Base-by-base conservation (phyloP, 306 rosid genomes). In the Purshia tridentata region DNA sequence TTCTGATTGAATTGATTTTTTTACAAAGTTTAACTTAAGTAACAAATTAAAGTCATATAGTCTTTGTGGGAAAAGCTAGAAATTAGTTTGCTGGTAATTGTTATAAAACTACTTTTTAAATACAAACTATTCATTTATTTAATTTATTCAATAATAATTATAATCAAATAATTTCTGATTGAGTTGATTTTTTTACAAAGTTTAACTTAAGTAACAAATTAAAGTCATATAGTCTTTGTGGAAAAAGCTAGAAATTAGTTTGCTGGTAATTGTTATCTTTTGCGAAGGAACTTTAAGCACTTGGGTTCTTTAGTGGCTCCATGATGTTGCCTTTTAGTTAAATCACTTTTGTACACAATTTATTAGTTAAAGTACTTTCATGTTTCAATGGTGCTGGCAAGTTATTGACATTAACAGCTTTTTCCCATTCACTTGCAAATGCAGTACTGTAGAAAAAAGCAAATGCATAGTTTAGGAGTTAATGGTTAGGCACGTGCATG, bases 401-500 rank as follows among this genome's bases (percentile, higher is more conserved):
- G 45, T 49, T 60, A 60, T 54, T 15, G 15, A 54, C 58, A 44
- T 63, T 75, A 63, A 41, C 47, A 81, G 76, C 78, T 48, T 60
- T 72, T 77, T n/a, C 48, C 63, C 76, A 20, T 37, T 50, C 29
- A 3, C 41, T 61, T 39, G 29, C 46, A 57, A 69, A 40, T 22
- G 8, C 29, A 10, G 15, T 5, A n/a, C 39, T 0, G 5, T 8
- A 57, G 3, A n/a, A 53, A 18, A 11, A 53, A 18, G 6, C 49
- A 19, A 59, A 61, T n/a, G 20, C 16, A 57, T 42, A 19, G 42
- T 53, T 56, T 18, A 37, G 70, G 70, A 37, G 35, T 29, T 29
- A 50, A 50, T 18, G 69, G n/a, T 15, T 50, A 67, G 69, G 59
- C 85, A 69, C 35, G 35, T 1, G 35, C 73, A 69, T 77, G 81